Conservation (phyloP, 2,329 filamentous ascomycete species). For the Xylogone sp. region DNA sequence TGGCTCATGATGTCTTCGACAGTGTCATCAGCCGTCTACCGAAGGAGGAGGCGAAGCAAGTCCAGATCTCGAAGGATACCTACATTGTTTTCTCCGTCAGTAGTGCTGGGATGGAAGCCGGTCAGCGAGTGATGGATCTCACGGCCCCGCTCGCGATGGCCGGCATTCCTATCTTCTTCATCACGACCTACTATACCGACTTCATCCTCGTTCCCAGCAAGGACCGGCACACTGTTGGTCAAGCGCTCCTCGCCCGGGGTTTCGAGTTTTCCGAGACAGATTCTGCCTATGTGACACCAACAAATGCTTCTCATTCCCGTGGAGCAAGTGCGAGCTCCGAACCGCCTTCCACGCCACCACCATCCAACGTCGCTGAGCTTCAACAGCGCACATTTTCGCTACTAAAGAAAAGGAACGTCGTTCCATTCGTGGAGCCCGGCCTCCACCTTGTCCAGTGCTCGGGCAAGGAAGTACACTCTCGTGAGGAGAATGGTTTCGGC, state of each 20-base stretch:
- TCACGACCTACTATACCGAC: conserved; percentile 96
- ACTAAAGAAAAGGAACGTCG: conserved; percentile 73
- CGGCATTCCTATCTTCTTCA: conserved; percentile 96
- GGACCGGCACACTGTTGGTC: conserved; percentile 69
- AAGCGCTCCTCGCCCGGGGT: conserved; percentile 71
- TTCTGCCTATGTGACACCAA: conserved; percentile 60
- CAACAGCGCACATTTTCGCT: conserved; percentile 78
- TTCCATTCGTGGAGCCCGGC: conserved; percentile 63
- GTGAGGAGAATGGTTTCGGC: conserved; percentile 24
- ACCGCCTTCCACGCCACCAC: conserved; percentile 69
- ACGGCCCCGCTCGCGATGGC: conserved; percentile 88
- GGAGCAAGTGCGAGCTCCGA: conserved; percentile 38
- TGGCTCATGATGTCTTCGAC: conserved; percentile 71
- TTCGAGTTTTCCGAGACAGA: conserved; percentile 78
- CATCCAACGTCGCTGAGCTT: conserved; percentile 73
- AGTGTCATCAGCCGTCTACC: conserved; percentile 65
- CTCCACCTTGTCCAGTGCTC: conserved; percentile 81
- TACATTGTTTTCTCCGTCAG: conserved; percentile 89
- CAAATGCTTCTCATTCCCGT: conserved; percentile 22
- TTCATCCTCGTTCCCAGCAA: conserved; percentile 87
- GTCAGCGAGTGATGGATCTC: conserved; percentile 84
- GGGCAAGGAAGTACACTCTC: conserved; percentile 41
- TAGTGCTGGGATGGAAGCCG: conserved; percentile 85
- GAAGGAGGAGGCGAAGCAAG: conserved; percentile 43
- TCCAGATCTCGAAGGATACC: conserved; percentile 76